These are phyloP conservation scores for Stachybotrys chartarum DNA, from an alignment of 2,329 filamentous ascomycete species.

Conservation along the genomic window DNA sequence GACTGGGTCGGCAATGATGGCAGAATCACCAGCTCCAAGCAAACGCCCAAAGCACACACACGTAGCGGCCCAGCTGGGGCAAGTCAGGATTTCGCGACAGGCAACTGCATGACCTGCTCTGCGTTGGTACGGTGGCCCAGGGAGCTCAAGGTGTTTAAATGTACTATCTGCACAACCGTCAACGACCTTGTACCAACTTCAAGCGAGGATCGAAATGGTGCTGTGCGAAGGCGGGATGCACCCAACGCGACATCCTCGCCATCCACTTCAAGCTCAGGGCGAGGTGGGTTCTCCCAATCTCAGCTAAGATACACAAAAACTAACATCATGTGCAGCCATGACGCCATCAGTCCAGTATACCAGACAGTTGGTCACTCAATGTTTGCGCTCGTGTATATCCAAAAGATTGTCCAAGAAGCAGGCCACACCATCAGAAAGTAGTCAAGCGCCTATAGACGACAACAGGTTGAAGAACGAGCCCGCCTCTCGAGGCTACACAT, in stretches of 20 bases:
- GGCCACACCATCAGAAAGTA: conserved; percentile 3
- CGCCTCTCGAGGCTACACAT: not conserved
- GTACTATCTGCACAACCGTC: conserved; percentile 76
- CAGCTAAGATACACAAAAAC: not conserved
- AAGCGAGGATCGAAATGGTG: conserved; percentile 10
- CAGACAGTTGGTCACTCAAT: conserved; percentile 23
- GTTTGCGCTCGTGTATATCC: conserved; percentile 21
- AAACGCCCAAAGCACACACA: conserved; percentile 18
- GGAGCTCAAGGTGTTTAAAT: conserved; percentile 67
- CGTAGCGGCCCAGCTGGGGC: conserved; percentile 24
- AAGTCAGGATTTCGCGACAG: conserved; percentile 55
- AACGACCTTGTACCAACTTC: conserved; percentile 56
- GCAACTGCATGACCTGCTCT: conserved; percentile 81
- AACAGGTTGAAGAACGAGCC: not conserved
- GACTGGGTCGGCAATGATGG: conserved; percentile 20
- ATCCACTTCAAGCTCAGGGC: not conserved
- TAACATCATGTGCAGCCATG: conserved; percentile 11
- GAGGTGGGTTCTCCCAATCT: not conserved
- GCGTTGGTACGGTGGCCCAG: conserved; percentile 74
- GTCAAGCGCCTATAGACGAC: not conserved
- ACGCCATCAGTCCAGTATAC: conserved; percentile 26
- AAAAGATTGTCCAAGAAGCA: conserved; percentile 13
- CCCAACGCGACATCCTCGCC: not conserved
- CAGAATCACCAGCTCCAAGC: conserved; percentile 14
- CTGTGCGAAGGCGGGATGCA: conserved; percentile 2